phyloP scores from a whole-genome alignment of 352 stramenopile species.

The Phytophthora pinifolia region DNA sequence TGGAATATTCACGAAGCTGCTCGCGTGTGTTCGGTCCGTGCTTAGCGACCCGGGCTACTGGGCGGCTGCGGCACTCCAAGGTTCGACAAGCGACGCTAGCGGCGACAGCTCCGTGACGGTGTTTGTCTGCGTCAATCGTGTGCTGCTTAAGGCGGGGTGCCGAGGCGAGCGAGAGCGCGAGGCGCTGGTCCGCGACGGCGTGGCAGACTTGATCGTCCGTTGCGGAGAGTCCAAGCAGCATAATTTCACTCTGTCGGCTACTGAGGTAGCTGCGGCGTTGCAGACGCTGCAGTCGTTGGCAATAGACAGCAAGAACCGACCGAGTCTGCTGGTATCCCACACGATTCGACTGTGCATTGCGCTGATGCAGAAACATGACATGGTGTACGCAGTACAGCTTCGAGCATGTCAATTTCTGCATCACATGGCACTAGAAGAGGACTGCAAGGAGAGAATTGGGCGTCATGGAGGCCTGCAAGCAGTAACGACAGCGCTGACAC shows the following conservation, averaged over 20 bases:
- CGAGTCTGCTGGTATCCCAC: conserved; percentile 30
- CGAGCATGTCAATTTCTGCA: conserved; percentile 69
- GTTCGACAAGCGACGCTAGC: not conserved
- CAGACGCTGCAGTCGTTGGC: conserved; percentile 55
- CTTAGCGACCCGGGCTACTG: conserved; percentile 36
- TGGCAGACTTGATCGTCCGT: conserved; percentile 38
- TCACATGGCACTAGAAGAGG: conserved; percentile 64
- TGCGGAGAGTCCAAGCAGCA: conserved; percentile 21
- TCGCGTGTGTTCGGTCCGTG: conserved; percentile 40
- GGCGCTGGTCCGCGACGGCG: conserved; percentile 38
- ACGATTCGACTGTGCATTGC: conserved; percentile 33
- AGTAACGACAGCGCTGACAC: conserved; percentile 35
- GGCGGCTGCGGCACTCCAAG: not conserved
- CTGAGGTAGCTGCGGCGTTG: conserved; percentile 27
- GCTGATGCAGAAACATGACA: conserved; percentile 36
- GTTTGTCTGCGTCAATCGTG: conserved; percentile 42
- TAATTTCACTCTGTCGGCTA: conserved; percentile 13
- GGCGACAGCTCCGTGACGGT: conserved; percentile 30
- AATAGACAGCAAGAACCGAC: conserved; percentile 39
- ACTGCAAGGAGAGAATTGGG: conserved; percentile 48
- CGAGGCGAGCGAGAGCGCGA: conserved; percentile 54
- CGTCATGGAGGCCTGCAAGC: conserved; percentile 30
- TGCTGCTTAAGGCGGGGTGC: conserved; percentile 42
- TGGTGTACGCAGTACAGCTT: conserved; percentile 39
- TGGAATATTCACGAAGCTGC: conserved; percentile 37